Conservation (phyloP, 164 flowering plant species). For the Vitis rupestris region DNA sequence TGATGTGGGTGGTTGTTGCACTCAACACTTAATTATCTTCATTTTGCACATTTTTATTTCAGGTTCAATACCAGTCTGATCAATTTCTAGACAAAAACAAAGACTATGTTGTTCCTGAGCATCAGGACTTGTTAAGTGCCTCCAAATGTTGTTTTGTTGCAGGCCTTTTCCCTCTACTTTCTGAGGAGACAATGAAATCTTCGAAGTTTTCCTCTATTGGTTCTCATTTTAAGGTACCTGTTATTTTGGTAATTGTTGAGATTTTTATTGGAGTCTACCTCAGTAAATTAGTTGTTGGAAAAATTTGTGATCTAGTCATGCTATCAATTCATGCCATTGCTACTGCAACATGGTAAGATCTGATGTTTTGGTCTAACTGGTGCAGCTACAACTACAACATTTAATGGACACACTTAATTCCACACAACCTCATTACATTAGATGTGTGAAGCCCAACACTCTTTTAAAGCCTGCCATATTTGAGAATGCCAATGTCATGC, state of each 20-base stretch:
- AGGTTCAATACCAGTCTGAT: conserved; percentile 83
- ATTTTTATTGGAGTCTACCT: not conserved
- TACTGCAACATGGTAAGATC: not conserved
- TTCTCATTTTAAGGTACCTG: conserved; percentile 78
- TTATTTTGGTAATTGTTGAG: conserved; percentile 2
- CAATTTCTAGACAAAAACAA: conserved; percentile 93
- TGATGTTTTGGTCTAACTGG: conserved; percentile 18
- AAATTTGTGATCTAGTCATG: not conserved
- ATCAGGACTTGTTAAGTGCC: conserved; percentile 77
- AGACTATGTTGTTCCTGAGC: conserved; percentile 86
- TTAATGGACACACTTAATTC: conserved; percentile 83
- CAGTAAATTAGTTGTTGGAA: not conserved
- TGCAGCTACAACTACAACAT: conserved; percentile 84
- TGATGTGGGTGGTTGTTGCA: conserved; percentile 6
- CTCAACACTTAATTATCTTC: conserved; percentile 7
- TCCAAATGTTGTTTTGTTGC: conserved; percentile 78
- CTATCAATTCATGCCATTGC: conserved; percentile 1
- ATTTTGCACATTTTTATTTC: conserved; percentile 28
- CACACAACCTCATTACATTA: conserved; percentile 84
- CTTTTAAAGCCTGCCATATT: conserved; percentile 62
- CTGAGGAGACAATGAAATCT: conserved; percentile 66
- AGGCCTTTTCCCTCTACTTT: conserved; percentile 65
- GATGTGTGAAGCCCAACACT: conserved; percentile 93
- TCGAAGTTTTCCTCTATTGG: conserved; percentile 90
- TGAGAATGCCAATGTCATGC: conserved; percentile 70